phyloP scores from a whole-genome alignment of 1,139 yeast species.

The Arxiozyma telluris region DNA sequence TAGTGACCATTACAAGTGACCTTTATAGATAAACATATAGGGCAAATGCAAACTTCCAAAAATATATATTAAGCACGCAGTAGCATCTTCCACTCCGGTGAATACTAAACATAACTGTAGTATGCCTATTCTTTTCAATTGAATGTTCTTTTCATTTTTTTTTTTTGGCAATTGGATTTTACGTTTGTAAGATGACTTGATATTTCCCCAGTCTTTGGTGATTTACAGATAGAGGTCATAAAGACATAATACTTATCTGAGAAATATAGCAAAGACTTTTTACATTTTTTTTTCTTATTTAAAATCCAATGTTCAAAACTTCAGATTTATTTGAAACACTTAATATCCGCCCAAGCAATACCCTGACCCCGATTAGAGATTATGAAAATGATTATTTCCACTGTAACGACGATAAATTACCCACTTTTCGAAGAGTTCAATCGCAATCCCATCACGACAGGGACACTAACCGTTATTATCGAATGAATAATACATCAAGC shows the following conservation, averaged over 20 bases:
- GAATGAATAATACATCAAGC: slow-evolving; percentile 1
- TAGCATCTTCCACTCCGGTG: not conserved
- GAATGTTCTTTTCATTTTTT: no score
- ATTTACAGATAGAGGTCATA: not conserved
- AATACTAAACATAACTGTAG: not conserved
- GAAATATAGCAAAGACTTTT: not conserved
- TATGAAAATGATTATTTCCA: slow-evolving; percentile 26
- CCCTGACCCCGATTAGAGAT: slow-evolving; percentile 30
- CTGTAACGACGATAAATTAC: slow-evolving; percentile 19
- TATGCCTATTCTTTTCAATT: no score
- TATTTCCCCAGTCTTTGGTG: not conserved
- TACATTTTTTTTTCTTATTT: not conserved
- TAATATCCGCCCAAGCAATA: slow-evolving; percentile 15
- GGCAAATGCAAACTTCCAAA: not conserved
- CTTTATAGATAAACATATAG: no score
- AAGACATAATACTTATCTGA: not conserved
- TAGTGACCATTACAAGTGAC: not conserved
- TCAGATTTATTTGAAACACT: slow-evolving; percentile 19
- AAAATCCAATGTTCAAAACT: slow-evolving; percentile 22
- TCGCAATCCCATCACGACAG: not conserved
- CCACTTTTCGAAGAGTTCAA: slow-evolving; percentile 6
- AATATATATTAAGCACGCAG: not conserved
- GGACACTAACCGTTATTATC: slow-evolving; percentile 1
- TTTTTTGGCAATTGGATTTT: no score
- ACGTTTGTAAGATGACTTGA: not conserved